Evolutionary conservation across 2,329 filamentous ascomycete genomes (phyloP).

Genomic region (Scedosporium apiospermum): DNA sequence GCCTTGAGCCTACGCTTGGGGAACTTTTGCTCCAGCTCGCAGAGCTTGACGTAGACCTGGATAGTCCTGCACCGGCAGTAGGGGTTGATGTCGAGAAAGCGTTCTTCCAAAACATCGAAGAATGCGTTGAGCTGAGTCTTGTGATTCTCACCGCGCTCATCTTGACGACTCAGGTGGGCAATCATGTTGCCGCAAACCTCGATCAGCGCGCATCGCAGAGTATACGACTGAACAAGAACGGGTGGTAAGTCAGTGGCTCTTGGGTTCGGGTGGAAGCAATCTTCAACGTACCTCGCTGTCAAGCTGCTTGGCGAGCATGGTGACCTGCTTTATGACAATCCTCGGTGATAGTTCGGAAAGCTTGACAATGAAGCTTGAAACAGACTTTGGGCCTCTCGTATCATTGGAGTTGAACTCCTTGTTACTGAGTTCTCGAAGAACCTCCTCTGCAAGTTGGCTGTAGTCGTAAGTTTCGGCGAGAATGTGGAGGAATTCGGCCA

Average conservation of each 20-base stretch:
- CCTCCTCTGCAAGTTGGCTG: slow-evolving; percentile 86
- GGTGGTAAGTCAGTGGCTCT: not conserved
- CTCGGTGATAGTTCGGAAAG: slow-evolving; percentile 86
- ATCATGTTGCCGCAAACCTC: slow-evolving; percentile 97
- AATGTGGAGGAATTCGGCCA: slow-evolving; percentile 97
- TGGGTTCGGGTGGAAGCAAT: not conserved
- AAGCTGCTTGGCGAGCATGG: slow-evolving; percentile 82
- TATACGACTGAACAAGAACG: slow-evolving; percentile 58
- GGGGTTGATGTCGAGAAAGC: slow-evolving; percentile 92
- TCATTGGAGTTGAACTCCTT: slow-evolving; percentile 98
- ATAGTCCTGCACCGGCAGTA: slow-evolving; percentile 89
- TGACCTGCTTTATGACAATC: slow-evolving; percentile 96
- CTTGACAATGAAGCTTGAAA: slow-evolving; percentile 87
- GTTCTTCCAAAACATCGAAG: slow-evolving; percentile 91
- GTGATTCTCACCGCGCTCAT: slow-evolving; percentile 84
- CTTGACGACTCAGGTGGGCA: slow-evolving; percentile 78
- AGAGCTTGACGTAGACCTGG: slow-evolving; percentile 86
- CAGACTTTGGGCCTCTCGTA: slow-evolving; percentile 88
- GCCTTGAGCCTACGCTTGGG: slow-evolving; percentile 83
- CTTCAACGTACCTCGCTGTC: slow-evolving; percentile 66
- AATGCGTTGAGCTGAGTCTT: slow-evolving; percentile 95
- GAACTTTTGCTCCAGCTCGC: slow-evolving; percentile 92
- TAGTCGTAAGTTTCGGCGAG: slow-evolving; percentile 96
- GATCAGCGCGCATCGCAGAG: slow-evolving; percentile 83
- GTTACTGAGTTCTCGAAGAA: slow-evolving; percentile 86